Conservation (phyloP, 2,329 filamentous ascomycete species). For the Grosmannia huntii region DNA sequence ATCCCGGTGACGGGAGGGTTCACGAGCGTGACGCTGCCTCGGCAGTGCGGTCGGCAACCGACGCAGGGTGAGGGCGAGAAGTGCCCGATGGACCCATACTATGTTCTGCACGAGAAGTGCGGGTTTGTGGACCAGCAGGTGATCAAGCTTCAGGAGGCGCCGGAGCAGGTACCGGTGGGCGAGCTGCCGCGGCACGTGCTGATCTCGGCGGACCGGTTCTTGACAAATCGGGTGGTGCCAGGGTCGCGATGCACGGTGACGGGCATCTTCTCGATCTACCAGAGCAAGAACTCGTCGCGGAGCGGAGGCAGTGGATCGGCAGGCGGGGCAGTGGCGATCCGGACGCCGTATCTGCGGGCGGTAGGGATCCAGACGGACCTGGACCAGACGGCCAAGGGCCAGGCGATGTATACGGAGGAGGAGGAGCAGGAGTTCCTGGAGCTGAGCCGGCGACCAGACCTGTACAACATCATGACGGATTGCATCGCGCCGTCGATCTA, state of each 20-base stretch:
- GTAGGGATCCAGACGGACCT: slow-evolving; percentile 86
- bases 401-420: slow-evolving; percentile 75
- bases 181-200: slow-evolving; percentile 90
- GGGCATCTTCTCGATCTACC: slow-evolving; percentile 97
- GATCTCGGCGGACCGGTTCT: slow-evolving; percentile 88
- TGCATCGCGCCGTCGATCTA: slow-evolving; percentile 98
- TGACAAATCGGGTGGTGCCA: slow-evolving; percentile 90
- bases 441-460: slow-evolving; percentile 76
- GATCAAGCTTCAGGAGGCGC: slow-evolving; percentile 93
- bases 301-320: slow-evolving; percentile 41
- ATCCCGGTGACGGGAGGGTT: slow-evolving; percentile 75
- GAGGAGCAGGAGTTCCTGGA: slow-evolving; percentile 95
- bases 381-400: slow-evolving; percentile 79
- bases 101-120: slow-evolving; percentile 86
- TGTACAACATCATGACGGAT: slow-evolving; percentile 82
- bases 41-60: slow-evolving; percentile 56
- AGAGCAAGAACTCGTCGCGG: slow-evolving; percentile 69
- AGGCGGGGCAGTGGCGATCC: slow-evolving; percentile 78
- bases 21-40: slow-evolving; percentile 70
- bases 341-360: slow-evolving; percentile 86
- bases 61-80: slow-evolving; percentile 59
- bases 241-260: slow-evolving; percentile 90
- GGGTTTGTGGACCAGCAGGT: slow-evolving; percentile 96
- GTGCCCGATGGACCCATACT: slow-evolving; percentile 91
- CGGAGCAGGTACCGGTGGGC: slow-evolving; percentile 93